Percentiles rank a stretch among this genome's conserved stretches.
phyloP scores from a whole-genome alignment of 495 filamentous ascomycete genomes.

The Oidiodendron maius region DNA sequence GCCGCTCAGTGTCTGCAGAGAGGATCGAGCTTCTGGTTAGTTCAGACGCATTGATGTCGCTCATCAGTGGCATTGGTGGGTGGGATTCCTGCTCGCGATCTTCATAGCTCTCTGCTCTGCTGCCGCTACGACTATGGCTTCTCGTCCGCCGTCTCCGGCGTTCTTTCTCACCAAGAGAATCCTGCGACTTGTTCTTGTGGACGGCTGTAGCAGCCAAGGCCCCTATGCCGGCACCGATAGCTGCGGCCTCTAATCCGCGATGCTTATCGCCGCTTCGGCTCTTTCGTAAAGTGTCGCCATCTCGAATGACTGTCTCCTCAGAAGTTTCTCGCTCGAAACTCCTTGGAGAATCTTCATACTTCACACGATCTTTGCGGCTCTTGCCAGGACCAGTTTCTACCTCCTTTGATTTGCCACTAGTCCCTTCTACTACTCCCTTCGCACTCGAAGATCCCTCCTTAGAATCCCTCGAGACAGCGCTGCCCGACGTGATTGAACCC shows the following conservation, averaged over 20 bases:
- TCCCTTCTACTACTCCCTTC: slow-evolving; percentile 59
- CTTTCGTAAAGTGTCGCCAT: slow-evolving; percentile 49
- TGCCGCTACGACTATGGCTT: slow-evolving; percentile 49
- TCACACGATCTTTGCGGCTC: slow-evolving; percentile 40
- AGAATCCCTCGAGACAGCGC: slow-evolving; percentile 56
- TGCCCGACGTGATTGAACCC: slow-evolving; percentile 55
- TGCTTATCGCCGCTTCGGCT: slow-evolving; percentile 49
- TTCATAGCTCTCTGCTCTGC: slow-evolving; percentile 37
- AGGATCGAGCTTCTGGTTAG: slow-evolving; percentile 85
- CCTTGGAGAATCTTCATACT: slow-evolving; percentile 18
- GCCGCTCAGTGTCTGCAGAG: slow-evolving; percentile 70
- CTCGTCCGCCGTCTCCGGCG: slow-evolving; percentile 37
- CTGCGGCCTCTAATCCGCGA: slow-evolving; percentile 44
- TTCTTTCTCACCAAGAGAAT: slow-evolving; percentile 47
- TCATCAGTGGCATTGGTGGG: slow-evolving; percentile 74
- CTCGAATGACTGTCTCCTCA: slow-evolving; percentile 40
- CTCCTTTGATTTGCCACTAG: slow-evolving; percentile 55
- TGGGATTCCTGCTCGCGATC: slow-evolving; percentile 22
- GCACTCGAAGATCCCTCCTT: slow-evolving; percentile 28
- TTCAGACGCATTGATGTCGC: slow-evolving; percentile 76
- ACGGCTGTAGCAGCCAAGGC: slow-evolving; percentile 59
- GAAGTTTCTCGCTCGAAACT: slow-evolving; percentile 21
- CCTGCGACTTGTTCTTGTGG: slow-evolving; percentile 58
- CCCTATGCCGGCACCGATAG: slow-evolving; percentile 46
- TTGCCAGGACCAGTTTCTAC: slow-evolving; percentile 54